phyloP scores from a whole-genome alignment of 2,329 filamentous ascomycete species.

The Fusarium miscanthi region DNA sequence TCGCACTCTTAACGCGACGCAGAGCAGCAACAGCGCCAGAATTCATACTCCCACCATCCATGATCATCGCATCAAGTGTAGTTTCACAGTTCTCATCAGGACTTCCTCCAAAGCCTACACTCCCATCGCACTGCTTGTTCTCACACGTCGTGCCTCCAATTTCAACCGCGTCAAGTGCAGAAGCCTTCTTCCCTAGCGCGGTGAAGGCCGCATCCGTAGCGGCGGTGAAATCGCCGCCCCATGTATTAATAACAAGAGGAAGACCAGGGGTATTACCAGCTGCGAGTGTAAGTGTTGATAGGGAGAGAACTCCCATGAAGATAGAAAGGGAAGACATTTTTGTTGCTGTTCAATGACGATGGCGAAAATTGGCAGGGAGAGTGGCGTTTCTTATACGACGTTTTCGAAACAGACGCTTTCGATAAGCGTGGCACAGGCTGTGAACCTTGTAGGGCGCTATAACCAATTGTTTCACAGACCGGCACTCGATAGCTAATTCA shows the following conservation, averaged over 20 bases:
- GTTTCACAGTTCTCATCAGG: conserved; percentile 68
- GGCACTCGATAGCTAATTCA: conserved; percentile 1
- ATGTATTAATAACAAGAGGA: conserved; percentile 66
- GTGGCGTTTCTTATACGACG: conserved; percentile 29
- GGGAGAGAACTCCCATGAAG: conserved; percentile 19
- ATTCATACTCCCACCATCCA: conserved; percentile 66
- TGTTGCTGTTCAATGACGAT: neutral
- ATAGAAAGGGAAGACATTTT: conserved; percentile 15
- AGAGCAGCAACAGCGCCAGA: conserved; percentile 64
- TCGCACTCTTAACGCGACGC: conserved; percentile 60
- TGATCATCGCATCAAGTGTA: conserved; percentile 68
- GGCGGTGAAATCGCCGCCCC: conserved; percentile 62
- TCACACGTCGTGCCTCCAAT: conserved; percentile 64
- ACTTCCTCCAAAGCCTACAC: conserved; percentile 65
- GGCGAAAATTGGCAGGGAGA: conserved; percentile 1
- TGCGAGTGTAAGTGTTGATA: conserved; percentile 21
- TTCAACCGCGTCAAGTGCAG: conserved; percentile 63
- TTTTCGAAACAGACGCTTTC: conserved; percentile 13
- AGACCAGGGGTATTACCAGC: conserved; percentile 52
- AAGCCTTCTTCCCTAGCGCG: conserved; percentile 48
- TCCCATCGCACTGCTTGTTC: conserved; percentile 63
- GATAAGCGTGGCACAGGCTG: conserved; percentile 11
- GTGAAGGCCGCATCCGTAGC: conserved; percentile 64
- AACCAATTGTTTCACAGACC: conserved; percentile 1
- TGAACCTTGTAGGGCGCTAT: conserved; percentile 25